Percentiles rank a stretch among this genome's conserved stretches.
Conservation (phyloP, 2,329 filamentous ascomycete genomes). For the Colletotrichum orchidophilum region DNA sequence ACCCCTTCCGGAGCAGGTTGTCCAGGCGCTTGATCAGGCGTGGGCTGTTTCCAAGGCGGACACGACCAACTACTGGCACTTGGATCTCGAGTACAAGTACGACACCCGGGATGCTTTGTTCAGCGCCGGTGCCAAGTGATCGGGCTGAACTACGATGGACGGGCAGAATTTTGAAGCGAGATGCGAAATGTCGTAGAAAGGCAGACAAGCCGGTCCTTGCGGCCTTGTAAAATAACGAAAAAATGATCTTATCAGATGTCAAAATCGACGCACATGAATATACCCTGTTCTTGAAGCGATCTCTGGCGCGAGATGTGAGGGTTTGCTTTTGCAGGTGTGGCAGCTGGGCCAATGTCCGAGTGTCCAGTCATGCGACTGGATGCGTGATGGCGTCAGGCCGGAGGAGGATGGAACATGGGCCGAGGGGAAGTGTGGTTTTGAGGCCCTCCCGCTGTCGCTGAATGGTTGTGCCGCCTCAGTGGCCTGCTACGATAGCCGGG, state of each 20-base stretch:
- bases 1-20: slow-evolving; percentile 79
- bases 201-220: background rate
- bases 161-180: slow-evolving; percentile 1
- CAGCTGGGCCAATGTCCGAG: slow-evolving; percentile 15
- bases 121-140: slow-evolving; percentile 50
- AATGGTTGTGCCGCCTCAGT: background rate
- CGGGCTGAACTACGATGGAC: background rate
- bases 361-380: slow-evolving; percentile 25
- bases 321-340: slow-evolving; percentile 2
- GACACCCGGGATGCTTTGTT: slow-evolving; percentile 71
- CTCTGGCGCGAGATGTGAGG: slow-evolving; percentile 2
- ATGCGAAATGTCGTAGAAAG: background rate
- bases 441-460: slow-evolving; percentile 8
- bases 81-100: slow-evolving; percentile 73
- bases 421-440: slow-evolving; percentile 3
- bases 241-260: slow-evolving; percentile 25
- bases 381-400: slow-evolving; percentile 24
- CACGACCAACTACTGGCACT: slow-evolving; percentile 63
- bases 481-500: slow-evolving; percentile 11
- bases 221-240: background rate
- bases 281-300: background rate
- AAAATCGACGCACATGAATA: slow-evolving; percentile 4
- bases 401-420: background rate
- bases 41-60: slow-evolving; percentile 76
- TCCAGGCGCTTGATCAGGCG: slow-evolving; percentile 78